A percentile compares a stretch with the other conserved stretches of the same genome.
These are phyloP conservation scores for Miscanthus lutarioriparius DNA, from an alignment of 176 grass and related monocot genomes.

Conservation along the genomic window DNA sequence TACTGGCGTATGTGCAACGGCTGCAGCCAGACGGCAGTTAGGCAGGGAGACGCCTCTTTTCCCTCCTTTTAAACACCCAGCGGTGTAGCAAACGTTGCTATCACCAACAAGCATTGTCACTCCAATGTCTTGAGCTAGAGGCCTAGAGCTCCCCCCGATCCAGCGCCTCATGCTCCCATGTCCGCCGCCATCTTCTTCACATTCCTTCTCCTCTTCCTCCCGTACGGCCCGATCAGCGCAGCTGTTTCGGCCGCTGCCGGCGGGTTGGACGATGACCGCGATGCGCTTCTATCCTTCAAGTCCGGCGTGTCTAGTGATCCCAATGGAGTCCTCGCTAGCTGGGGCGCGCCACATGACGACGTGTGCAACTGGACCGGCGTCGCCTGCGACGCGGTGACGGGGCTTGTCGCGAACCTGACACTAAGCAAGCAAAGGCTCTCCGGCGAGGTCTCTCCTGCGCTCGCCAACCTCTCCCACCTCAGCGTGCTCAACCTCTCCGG, in stretches of 20 bases:
- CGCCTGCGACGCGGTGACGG: conserved; percentile 38
- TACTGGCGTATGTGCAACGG: too few species aligned
- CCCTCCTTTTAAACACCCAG: conserved; percentile 30
- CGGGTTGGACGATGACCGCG: conserved; percentile 18
- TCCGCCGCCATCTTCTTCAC: background rate
- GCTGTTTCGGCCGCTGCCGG: background rate
- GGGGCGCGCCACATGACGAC: too few species aligned
- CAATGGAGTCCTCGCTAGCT: conserved; percentile 27
- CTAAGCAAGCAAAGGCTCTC: conserved; percentile 48
- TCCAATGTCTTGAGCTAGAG: conserved; percentile 37
- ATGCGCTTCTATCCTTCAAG: conserved; percentile 56
- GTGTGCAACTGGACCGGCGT: conserved; percentile 88
- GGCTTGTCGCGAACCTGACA: conserved; percentile 48
- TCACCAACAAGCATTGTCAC: conserved; percentile 27
- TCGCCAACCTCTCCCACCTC: conserved; percentile 71
- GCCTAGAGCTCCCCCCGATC: too few species aligned
- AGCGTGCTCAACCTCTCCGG: conserved; percentile 55
- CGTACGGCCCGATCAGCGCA: background rate
- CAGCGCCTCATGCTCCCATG: conserved; percentile 28
- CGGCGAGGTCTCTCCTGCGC: conserved; percentile 52
- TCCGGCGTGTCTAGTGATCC: conserved; percentile 47
- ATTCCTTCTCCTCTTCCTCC: background rate
- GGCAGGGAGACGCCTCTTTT: too few species aligned
- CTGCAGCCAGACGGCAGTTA: too few species aligned
- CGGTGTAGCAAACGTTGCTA: conserved; percentile 53